A percentile compares a stretch with the other conserved stretches of the same genome.
These are phyloP conservation scores for Wolfiporia cocos DNA, from an alignment of 1,284 basidiomycete genomes.

Conservation along the genomic window DNA sequence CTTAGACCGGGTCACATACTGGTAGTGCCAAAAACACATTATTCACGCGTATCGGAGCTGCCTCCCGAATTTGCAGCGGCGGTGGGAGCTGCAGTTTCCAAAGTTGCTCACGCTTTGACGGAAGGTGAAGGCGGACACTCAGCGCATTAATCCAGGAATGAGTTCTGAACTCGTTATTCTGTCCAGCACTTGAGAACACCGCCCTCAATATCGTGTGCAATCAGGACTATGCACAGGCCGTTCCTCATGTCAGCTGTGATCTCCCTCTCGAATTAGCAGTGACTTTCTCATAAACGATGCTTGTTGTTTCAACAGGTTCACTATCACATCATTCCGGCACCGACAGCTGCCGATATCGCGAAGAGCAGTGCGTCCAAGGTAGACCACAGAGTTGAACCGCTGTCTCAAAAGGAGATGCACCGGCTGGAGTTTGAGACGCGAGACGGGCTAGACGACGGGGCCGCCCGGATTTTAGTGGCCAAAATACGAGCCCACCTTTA, in stretches of 20 bases:
- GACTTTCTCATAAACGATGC: background rate
- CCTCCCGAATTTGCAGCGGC: constrained; percentile 55
- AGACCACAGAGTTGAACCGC: constrained; percentile 23
- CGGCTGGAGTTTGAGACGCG: constrained; percentile 50
- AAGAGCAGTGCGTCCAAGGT: constrained; percentile 3
- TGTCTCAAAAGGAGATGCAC: constrained; percentile 47
- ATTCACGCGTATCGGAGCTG: constrained; percentile 55
- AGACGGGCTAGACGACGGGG: constrained; percentile 52
- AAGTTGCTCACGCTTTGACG: constrained; percentile 55
- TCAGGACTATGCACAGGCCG: constrained; percentile 77
- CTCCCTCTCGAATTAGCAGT: background rate
- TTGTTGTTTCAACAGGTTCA: constrained; percentile 50
- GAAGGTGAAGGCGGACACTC: no score
- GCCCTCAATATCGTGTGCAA: constrained; percentile 72
- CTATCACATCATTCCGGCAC: constrained; percentile 76
- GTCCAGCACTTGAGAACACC: constrained; percentile 55
- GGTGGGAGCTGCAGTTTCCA: constrained; percentile 51
- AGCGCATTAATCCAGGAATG: no score
- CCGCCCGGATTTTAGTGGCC: constrained; percentile 40
- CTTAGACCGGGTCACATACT: constrained; percentile 63
- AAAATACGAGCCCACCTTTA: constrained; percentile 32
- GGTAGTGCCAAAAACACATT: constrained; percentile 62
- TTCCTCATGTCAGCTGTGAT: constrained; percentile 56
- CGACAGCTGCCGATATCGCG: constrained; percentile 30
- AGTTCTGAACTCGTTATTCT: no score